phyloP scores from a whole-genome alignment of 108 stramenopile species.

The Cyclotella baltica region DNA sequence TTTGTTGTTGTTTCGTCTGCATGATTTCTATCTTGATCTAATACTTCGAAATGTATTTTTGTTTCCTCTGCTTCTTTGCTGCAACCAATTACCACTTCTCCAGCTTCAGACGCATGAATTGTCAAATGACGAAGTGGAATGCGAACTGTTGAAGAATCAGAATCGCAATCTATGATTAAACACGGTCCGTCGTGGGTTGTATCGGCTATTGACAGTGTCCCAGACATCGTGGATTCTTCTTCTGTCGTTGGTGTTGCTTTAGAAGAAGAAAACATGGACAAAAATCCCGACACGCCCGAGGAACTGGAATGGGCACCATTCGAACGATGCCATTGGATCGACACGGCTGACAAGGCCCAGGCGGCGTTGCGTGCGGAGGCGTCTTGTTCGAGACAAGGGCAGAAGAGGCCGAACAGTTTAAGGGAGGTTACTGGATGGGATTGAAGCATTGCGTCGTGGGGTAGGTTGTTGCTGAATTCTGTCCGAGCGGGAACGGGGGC shows the following conservation, averaged over 20 bases:
- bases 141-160: neutral
- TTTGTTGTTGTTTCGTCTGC: conserved; percentile 52
- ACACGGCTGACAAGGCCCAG: conserved; percentile 52
- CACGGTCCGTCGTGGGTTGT: conserved; percentile 12
- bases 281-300: conserved; percentile 36
- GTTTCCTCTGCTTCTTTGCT: conserved; percentile 22
- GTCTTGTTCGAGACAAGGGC: conserved; percentile 79
- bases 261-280: conserved; percentile 53
- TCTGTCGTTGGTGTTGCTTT: conserved; percentile 12
- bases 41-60: conserved; percentile 19
- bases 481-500: too few species aligned
- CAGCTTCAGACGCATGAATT: neutral
- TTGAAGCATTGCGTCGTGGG: too few species aligned
- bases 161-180: neutral
- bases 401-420: conserved; percentile 57
- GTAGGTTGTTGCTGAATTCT: too few species aligned
- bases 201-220: conserved; percentile 31
- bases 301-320: neutral
- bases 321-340: conserved; percentile 60
- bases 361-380: conserved; percentile 61
- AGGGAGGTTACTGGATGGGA: conserved; percentile 42
- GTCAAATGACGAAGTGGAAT: neutral
- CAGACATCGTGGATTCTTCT: conserved; percentile 17
- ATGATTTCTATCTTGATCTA: conserved; percentile 32
- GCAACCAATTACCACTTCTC: neutral